Base-by-base conservation (phyloP, 805 yeast genomes). In the Starmerella vaccinii region DNA sequence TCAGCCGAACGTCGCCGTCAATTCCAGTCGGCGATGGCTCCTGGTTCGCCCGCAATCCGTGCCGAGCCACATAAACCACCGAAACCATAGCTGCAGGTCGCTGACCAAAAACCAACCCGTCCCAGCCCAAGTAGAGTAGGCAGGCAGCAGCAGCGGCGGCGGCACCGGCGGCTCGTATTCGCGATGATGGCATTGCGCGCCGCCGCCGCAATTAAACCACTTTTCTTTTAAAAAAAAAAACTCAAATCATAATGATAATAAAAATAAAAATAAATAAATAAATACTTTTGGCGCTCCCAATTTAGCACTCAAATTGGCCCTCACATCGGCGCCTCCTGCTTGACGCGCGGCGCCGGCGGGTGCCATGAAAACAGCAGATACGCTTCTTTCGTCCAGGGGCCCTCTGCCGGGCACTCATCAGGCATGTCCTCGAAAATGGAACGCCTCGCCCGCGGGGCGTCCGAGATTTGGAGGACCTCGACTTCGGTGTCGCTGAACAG, bases 1-100 rank as follows among this genome's bases (percentile, higher is more conserved):
- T 92, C 56, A 92, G 71, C 2, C 86, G 81, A 2, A 95, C 92
- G 60, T 92, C 98, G 51, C 89, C 81, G 53, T 82, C 89, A 18
- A 89, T 80, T 0, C 96, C 95, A 0, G 97, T 89, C 2, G 95
- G 95, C 2, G 82, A 78, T 57, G 82, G 84, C 24, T 47, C 56
- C 10, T 47, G 49, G 63, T 89, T 88, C 46, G 95, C 80, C 52
- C 97, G 72, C 68, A 77, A 86, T 0, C 97, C 98, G 66, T 90
- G 97, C 13, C 66, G 60, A 24, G 46, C 52, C 4, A 57, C 57
- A 19, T 56, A 57, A 15, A 57, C 29, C 30, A 52, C 50, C 18
- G 38, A 6, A 10, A 45, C 49, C 59, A 56, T 56, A 15, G 5
- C 26, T 22, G 33, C 34, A 24, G 48, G 5, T 35, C 30, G 33